Conservation (phyloP, 805 yeast genomes). For the Candida sakaeoensis region DNA sequence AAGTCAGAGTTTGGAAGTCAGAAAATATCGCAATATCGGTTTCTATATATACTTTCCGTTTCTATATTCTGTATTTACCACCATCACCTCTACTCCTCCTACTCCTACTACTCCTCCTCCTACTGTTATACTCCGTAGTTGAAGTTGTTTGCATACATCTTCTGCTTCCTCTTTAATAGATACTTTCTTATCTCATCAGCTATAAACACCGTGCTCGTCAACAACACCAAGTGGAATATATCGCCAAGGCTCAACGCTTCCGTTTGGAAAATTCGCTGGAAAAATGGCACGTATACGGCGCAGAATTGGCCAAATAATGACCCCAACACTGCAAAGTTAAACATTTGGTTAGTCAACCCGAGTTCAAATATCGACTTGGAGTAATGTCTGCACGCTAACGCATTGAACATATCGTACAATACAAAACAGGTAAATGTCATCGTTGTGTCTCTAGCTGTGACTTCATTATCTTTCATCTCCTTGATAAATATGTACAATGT, state of each 20-base stretch:
- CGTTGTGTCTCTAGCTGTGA: constrained; percentile 94
- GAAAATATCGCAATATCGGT: too few species aligned
- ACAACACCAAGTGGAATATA: constrained; percentile 52
- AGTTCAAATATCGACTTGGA: constrained; percentile 78
- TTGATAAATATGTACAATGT: constrained; percentile 81
- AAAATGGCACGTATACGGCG: constrained; percentile 90
- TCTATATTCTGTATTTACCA: too few species aligned
- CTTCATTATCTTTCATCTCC: constrained; percentile 79
- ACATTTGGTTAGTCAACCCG: constrained; percentile 84
- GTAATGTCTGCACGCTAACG: constrained; percentile 86
- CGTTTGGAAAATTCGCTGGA: constrained; percentile 91
- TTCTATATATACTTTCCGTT: too few species aligned
- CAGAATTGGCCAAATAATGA: constrained; percentile 87
- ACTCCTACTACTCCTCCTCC: too few species aligned
- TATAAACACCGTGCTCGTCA: constrained; percentile 79
- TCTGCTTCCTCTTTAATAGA: constrained; percentile 20
- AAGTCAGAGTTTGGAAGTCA: background rate
- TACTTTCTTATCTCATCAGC: constrained; percentile 81
- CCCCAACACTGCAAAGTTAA: constrained; percentile 86
- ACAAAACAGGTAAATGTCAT: constrained; percentile 99
- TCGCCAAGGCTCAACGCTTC: constrained; percentile 80
- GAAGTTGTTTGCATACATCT: constrained; percentile 12
- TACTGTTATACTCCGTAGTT: constrained; percentile 15
- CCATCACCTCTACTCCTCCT: too few species aligned
- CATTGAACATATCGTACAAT: constrained; percentile 94